Evolutionary conservation across 2,329 filamentous ascomycete species (phyloP), one percentile per base, ranked within the genome.

Genomic region (Talaromyces marneffei): DNA sequence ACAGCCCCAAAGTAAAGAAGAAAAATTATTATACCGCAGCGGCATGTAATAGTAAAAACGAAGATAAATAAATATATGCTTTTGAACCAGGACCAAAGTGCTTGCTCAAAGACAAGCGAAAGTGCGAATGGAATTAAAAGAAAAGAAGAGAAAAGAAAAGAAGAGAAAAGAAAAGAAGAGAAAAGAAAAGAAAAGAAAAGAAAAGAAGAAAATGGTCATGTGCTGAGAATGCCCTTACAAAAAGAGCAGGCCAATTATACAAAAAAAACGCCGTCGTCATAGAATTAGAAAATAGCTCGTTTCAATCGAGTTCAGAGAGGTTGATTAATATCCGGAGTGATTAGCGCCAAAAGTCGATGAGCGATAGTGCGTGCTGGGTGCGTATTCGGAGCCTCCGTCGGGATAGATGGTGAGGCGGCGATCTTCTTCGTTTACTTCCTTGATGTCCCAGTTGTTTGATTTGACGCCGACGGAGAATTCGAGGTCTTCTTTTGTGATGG

Each of bases 361-460:
- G 12, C 73, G 75, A 56, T 77, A 76, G 62, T 77, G 74, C 69
- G 77, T 71, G 69, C 77, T 78, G 44, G 73, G 71, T 14, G 76
- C 75, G 64, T 79, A 78, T 62, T 79, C 77, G 33, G 77, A 78
- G 58, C 72, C 72, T 44, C 70, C 74, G 61, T 91, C 88, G 50
- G 83, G 79, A 75, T 92, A 94, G 50, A 89, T 77, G 2, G 90
- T 92, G 23, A 80, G 80, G 62, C 89, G 85, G 63, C 89, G 87
- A 62, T 93, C 90, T 61, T 94, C 91, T 66, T 94, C 90, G 48
- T 88, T 85, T 18, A 94, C 82, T 65, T 97, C 93, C 80, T 97
- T 97, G 72, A 97, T 89, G 73, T 99, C 94, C 94, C 94, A 99
- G 75, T 94, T 97, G 79, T 96, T 95, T 78, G 91, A 89, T 75